These are phyloP conservation scores for Turnera subulata DNA, from an alignment of 345 rosid genomes.

Conservation along the genomic window DNA sequence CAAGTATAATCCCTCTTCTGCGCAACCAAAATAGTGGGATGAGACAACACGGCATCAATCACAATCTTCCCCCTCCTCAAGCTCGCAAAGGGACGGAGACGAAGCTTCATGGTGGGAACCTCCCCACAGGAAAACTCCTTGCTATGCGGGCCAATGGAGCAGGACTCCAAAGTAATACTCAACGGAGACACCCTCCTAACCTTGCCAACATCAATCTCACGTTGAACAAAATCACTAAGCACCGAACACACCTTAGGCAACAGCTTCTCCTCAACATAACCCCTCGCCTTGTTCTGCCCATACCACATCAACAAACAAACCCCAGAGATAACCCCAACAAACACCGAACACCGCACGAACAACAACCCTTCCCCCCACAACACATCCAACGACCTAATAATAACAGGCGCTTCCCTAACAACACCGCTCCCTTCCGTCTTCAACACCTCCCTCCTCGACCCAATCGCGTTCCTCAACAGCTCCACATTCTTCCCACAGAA, in stretches of 20 bases:
- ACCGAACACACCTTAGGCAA: slow-evolving; percentile 81
- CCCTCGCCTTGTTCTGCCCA: slow-evolving; percentile 71
- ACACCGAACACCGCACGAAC: slow-evolving; percentile 73
- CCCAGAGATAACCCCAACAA: slow-evolving; percentile 69
- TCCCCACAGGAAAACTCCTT: slow-evolving; percentile 93
- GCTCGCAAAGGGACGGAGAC: slow-evolving; percentile 79
- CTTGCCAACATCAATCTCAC: slow-evolving; percentile 78
- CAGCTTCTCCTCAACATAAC: slow-evolving; percentile 69
- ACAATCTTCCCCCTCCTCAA: slow-evolving; percentile 86
- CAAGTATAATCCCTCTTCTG: slow-evolving; percentile 91
- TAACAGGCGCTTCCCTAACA: slow-evolving; percentile 51
- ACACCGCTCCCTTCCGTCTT: slow-evolving; percentile 56
- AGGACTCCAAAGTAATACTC: slow-evolving; percentile 74
- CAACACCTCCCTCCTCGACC: slow-evolving; percentile 51
- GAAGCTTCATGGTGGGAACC: slow-evolving; percentile 72
- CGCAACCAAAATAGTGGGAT: slow-evolving; percentile 60
- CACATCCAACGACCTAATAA: slow-evolving; percentile 60
- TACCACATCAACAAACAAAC: slow-evolving; percentile 85
- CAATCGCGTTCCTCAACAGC: slow-evolving; percentile 53
- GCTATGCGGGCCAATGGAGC: slow-evolving; percentile 67
- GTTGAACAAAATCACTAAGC: slow-evolving; percentile 68
- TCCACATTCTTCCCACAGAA: slow-evolving; percentile 66
- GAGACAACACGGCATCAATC: slow-evolving; percentile 75
- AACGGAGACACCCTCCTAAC: slow-evolving; percentile 81
- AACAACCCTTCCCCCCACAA: slow-evolving; percentile 74